Evolutionary conservation across 768 basidiomycete genomes (phyloP).

Genomic region (Roridomyces roridus): DNA sequence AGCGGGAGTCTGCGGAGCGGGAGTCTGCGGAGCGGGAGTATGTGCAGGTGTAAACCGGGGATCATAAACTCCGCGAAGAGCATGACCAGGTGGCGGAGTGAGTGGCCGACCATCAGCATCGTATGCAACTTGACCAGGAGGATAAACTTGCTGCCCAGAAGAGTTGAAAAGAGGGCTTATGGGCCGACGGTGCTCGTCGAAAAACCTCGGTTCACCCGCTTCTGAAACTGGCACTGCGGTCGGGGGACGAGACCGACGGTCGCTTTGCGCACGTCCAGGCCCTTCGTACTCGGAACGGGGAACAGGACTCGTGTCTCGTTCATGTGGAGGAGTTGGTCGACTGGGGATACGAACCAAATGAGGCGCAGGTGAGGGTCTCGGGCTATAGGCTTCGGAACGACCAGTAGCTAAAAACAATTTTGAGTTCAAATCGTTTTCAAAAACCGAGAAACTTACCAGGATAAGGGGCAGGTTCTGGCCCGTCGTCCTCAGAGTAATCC

Average conservation of each 20-base stretch:
- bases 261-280: not conserved
- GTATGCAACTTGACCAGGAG: constrained; percentile 6
- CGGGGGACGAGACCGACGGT: constrained; percentile 15
- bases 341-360: too few species aligned
- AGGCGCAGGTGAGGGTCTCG: too few species aligned
- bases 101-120: constrained; percentile 8
- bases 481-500: not conserved
- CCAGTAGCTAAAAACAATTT: too few species aligned
- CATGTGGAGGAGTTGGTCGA: too few species aligned
- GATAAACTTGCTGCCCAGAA: constrained; percentile 5
- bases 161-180: constrained; percentile 9
- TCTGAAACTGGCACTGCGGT: constrained; percentile 10
- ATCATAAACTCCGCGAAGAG: not conserved
- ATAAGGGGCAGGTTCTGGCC: not conserved
- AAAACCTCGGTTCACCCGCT: constrained; percentile 7
- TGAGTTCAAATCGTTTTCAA: too few species aligned
- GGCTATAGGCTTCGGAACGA: too few species aligned
- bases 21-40: not conserved
- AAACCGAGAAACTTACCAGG: not conserved
- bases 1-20: constrained; percentile 1
- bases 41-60: too few species aligned
- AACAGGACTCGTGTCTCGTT: too few species aligned
- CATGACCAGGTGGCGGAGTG: constrained; percentile 5
- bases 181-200: constrained; percentile 1
- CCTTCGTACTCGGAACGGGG: not conserved